Percentiles rank a stretch among this genome's conserved stretches.
phyloP scores from a whole-genome alignment of 495 filamentous ascomycete genomes.

The Oidiodendron maius region DNA sequence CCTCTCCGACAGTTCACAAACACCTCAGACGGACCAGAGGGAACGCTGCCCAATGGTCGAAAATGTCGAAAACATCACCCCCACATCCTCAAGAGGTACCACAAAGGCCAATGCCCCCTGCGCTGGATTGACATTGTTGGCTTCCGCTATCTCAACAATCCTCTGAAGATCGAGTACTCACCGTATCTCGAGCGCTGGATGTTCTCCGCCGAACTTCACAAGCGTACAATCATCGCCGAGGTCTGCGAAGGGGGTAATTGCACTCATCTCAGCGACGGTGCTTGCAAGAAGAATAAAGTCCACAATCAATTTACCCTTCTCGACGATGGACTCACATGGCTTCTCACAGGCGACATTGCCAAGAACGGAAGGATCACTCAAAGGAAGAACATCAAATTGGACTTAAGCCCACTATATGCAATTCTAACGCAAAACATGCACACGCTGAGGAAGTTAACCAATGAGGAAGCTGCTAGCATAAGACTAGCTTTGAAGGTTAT shows the following conservation, averaged over 20 bases:
- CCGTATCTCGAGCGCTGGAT: neutral
- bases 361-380: neutral
- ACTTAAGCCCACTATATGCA: no score
- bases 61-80: no score
- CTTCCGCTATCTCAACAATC: neutral
- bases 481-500: no score
- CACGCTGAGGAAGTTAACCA: no score
- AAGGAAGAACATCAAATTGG: no score
- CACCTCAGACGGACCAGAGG: neutral
- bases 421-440: no score
- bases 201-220: neutral
- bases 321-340: neutral
- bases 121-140: neutral
- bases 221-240: neutral
- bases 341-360: neutral
- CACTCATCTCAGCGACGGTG: neutral
- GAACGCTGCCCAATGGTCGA: no score
- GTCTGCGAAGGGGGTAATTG: neutral
- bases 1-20: neutral
- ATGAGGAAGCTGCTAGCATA: no score
- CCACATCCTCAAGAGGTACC: no score
- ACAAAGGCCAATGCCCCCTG: neutral
- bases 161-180: neutral
- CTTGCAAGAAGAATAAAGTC: neutral
- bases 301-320: neutral